These are phyloP conservation scores for Penicillium polonicum DNA, from an alignment of 2,329 filamentous ascomycete species.

Conservation along the genomic window DNA sequence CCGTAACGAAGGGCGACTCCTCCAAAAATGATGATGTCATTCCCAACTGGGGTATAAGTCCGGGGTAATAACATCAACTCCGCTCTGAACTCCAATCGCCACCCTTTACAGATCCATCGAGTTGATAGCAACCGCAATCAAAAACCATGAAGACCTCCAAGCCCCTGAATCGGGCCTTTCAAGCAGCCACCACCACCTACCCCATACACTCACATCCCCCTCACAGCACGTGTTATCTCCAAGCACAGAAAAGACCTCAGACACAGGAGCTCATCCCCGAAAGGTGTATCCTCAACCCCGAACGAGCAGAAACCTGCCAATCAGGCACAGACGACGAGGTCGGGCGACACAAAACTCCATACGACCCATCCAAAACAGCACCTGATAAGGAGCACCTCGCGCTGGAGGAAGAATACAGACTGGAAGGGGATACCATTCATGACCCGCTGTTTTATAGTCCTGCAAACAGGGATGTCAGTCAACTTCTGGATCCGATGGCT, in stretches of 20 bases:
- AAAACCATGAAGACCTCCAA: neutral
- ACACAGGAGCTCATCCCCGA: conserved; percentile 9
- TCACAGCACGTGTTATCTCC: conserved; percentile 1
- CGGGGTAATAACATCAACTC: neutral
- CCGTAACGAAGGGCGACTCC: too few relatives aligned
- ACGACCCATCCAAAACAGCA: conserved; percentile 25
- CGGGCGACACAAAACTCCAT: conserved; percentile 26
- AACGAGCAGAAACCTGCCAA: conserved; percentile 23
- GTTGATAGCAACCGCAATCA: neutral
- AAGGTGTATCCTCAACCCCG: conserved; percentile 20
- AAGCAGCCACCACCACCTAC: neutral
- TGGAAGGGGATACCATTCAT: conserved; percentile 17
- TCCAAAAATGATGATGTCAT: conserved; percentile 6
- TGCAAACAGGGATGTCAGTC: conserved; percentile 24
- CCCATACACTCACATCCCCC: neutral
- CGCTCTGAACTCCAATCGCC: neutral
- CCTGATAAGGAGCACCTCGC: conserved; percentile 22
- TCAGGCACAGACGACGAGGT: conserved; percentile 31
- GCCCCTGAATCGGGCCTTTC: neutral
- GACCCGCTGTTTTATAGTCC: conserved; percentile 28
- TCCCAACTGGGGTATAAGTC: neutral
- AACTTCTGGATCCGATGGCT: conserved; percentile 20
- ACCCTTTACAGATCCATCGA: neutral
- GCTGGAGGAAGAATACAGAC: conserved; percentile 24
- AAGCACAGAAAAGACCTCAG: neutral